A percentile compares a stretch with the other conserved stretches of the same genome.
phyloP scores from a whole-genome alignment of 305 asterid species.

The Salvia sclarea region DNA sequence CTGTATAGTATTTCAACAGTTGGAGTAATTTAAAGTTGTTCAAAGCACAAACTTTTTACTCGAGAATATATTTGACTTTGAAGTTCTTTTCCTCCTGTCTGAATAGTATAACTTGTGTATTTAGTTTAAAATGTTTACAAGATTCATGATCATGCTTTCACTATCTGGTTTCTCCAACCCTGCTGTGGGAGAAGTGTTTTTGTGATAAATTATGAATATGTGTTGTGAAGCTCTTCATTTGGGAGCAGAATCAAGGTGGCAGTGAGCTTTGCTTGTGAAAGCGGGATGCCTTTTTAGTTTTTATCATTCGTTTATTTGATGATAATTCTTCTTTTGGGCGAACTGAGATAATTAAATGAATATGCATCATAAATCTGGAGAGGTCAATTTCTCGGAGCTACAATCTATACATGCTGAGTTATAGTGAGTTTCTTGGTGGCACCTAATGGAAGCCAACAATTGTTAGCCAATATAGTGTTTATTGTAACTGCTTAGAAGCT shows the following conservation, averaged over 20 bases:
- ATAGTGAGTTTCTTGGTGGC: no score
- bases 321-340: neutral
- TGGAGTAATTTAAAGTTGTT: slow-evolving; percentile 5
- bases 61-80: neutral
- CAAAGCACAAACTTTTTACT: neutral
- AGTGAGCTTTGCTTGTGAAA: slow-evolving; percentile 1
- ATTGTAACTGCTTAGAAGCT: neutral
- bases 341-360: neutral
- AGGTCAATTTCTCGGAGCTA: neutral
- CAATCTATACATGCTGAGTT: no score
- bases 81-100: neutral
- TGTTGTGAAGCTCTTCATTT: neutral
- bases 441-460: no score
- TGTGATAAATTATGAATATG: neutral
- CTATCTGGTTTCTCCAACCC: neutral
- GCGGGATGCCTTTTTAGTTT: neutral
- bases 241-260: neutral
- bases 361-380: neutral
- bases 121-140: neutral
- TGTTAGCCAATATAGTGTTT: no score
- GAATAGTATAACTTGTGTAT: neutral
- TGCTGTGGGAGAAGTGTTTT: neutral
- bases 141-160: neutral
- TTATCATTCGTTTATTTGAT: neutral
- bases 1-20: slow-evolving; percentile 8